Evolutionary conservation across 2,329 filamentous ascomycete species (phyloP).

Genomic region (Xenosphaeropsis pyriputrescens): DNA sequence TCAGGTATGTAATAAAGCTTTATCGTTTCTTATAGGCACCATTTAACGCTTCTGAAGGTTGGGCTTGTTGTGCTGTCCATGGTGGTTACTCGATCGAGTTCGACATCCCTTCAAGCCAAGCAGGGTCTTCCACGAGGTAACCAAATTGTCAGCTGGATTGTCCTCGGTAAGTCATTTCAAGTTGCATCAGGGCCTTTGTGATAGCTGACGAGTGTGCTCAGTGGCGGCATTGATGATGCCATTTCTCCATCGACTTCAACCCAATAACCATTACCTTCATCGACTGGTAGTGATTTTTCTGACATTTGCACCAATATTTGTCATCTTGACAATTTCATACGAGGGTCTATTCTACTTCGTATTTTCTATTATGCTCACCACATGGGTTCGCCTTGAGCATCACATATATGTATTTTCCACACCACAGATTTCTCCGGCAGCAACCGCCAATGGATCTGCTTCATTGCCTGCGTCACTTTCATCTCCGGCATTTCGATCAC

Average conservation of each 20-base stretch:
- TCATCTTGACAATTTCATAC: constrained; percentile 94
- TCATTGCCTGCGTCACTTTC: constrained; percentile 10
- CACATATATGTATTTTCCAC: constrained; percentile 40
- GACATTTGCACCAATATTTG: constrained; percentile 82
- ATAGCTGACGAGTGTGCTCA: constrained; percentile 15
- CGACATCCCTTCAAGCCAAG: constrained; percentile 73
- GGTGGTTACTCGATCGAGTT: constrained; percentile 74
- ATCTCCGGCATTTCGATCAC: constrained; percentile 33
- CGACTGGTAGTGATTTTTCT: constrained; percentile 80
- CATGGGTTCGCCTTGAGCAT: constrained; percentile 88
- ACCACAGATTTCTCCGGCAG: constrained; percentile 5
- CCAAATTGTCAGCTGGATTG: constrained; percentile 72
- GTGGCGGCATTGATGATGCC: constrained; percentile 66
- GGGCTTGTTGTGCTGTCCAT: constrained; percentile 72
- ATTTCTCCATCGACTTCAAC: constrained; percentile 63
- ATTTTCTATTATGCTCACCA: constrained; percentile 68
- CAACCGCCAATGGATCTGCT: constrained; percentile 7
- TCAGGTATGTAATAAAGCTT: constrained; percentile 32
- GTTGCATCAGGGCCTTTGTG: no score
- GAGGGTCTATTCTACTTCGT: constrained; percentile 92
- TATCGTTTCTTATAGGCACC: constrained; percentile 2
- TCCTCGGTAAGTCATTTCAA: constrained; percentile 42
- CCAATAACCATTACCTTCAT: constrained; percentile 81
- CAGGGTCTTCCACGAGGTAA: constrained; percentile 76
- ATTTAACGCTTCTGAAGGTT: constrained; percentile 20